Evolutionary conservation across 768 basidiomycete genomes (phyloP), one percentile per base, ranked within the genome.

Genomic region (Fomitopsis serialis): DNA sequence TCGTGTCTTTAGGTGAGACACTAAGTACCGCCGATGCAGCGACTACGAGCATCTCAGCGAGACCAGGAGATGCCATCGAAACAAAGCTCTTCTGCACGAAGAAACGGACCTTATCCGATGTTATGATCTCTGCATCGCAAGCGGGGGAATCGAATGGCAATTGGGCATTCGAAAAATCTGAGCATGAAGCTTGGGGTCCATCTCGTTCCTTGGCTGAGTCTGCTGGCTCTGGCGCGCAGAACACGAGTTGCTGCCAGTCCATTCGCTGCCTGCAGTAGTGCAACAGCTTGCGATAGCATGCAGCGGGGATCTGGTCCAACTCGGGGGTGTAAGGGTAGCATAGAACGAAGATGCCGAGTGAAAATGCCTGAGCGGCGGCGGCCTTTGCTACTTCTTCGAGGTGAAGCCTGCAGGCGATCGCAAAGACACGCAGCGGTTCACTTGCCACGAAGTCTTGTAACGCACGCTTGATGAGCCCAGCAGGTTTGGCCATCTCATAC

Each of bases 321-420:
- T 35, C 34, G 34, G 9, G 9, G 8, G 9, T 22, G 46, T 32
- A 29, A 15, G 22, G 9, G 7, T 8, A 7, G 9, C 42, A 9
- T 9, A 48, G n/a, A 21, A n/a, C 6, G 11, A 17, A 23, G 4
- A 11, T 48, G 15, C 29, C 15, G 10, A 9, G 32, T 8, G 9
- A 8, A 17, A 34, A 17, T 11, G 13, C 9, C 5, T 21, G 46
- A 5, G 25, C 6, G 3, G 46, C 46, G 3, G 46, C 46, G 79
- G 75, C 48, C 77, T 73, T 42, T 73, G 65, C 53, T 76, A 72
- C 9, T 65, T 63, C 61, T 72, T 74, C 45, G 79, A 66, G n/a
- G 29, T 74, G 67, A 44, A 73, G 69, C 17, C 79, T 55, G 37
- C 69, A 72, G 29, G 73, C 66, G 19, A 50, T 21, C 3, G 45